Conservation (phyloP, 2,329 filamentous ascomycete genomes). For the Botryotinia convoluta region DNA sequence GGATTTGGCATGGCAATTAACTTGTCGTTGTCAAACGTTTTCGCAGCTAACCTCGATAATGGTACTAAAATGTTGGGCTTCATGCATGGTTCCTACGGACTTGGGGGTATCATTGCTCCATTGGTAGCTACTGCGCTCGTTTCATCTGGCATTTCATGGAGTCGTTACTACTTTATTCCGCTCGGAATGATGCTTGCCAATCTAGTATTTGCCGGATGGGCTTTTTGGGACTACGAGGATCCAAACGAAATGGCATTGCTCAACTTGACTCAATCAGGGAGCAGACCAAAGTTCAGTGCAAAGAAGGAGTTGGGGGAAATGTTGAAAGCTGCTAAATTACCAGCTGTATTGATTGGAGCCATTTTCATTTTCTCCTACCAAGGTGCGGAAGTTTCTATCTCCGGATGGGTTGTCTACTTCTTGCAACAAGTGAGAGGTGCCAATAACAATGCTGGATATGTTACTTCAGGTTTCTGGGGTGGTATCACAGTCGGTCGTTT, state of each 20-base stretch:
- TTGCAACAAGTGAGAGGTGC: slow-evolving; percentile 71
- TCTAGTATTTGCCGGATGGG: slow-evolving; percentile 58
- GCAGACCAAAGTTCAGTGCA: slow-evolving; percentile 34
- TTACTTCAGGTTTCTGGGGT: slow-evolving; percentile 69
- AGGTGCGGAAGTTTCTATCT: slow-evolving; percentile 79
- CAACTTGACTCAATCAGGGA: slow-evolving; percentile 42
- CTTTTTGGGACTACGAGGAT: slow-evolving; percentile 67
- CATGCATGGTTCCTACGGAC: slow-evolving; percentile 65
- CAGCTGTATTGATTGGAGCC: slow-evolving; percentile 66
- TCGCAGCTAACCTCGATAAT: slow-evolving; percentile 53
- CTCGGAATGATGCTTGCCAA: slow-evolving; percentile 58
- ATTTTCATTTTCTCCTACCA: slow-evolving; percentile 86
- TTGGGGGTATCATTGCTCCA: slow-evolving; percentile 63
- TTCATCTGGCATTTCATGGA: slow-evolving; percentile 60
- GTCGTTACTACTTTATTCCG: slow-evolving; percentile 68
- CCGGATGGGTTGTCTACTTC: slow-evolving; percentile 85
- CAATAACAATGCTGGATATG: slow-evolving; percentile 72
- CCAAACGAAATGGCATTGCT: slow-evolving; percentile 49
- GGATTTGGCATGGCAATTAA: slow-evolving; percentile 57
- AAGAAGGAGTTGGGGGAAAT: slow-evolving; percentile 41
- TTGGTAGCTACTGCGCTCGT: slow-evolving; percentile 73
- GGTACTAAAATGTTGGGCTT: slow-evolving; percentile 56
- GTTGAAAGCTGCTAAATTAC: slow-evolving; percentile 49
- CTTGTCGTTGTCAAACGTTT: slow-evolving; percentile 58
- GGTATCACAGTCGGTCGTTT: slow-evolving; percentile 78